Conservation (phyloP, 495 filamentous ascomycete genomes). For the Lichenothelia convexa region DNA sequence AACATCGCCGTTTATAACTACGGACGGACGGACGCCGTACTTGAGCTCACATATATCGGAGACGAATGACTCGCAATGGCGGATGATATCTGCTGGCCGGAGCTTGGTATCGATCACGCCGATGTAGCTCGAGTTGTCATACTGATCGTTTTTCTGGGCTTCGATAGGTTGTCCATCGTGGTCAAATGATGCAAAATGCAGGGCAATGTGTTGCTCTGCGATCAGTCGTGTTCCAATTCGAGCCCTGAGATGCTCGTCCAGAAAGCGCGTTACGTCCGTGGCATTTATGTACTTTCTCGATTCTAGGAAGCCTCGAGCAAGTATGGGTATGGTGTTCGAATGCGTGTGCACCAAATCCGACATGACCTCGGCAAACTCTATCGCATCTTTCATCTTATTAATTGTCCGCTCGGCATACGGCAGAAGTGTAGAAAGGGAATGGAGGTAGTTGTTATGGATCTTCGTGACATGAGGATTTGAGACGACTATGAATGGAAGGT, state of each 20-base stretch:
- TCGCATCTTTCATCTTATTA: conserved; percentile 69
- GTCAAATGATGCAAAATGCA: conserved; percentile 68
- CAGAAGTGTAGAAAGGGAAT: conserved; percentile 74
- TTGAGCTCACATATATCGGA: conserved; percentile 91
- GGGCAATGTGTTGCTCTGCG: conserved; percentile 88
- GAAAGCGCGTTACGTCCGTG: conserved; percentile 64
- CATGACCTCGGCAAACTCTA: conserved; percentile 74
- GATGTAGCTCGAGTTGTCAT: conserved; percentile 46
- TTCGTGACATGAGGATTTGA: conserved; percentile 80
- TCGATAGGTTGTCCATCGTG: conserved; percentile 29
- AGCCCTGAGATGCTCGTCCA: conserved; percentile 85
- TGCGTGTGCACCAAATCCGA: conserved; percentile 88
- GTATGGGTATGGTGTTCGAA: conserved; percentile 77
- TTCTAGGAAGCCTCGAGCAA: conserved; percentile 83
- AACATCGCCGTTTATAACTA: conserved; percentile 66
- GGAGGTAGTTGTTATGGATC: conserved; percentile 90
- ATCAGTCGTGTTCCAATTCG: conserved; percentile 87
- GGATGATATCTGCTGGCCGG: conserved; percentile 60
- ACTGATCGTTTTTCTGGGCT: neutral
- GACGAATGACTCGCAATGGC: conserved; percentile 71
- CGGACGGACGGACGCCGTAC: conserved; percentile 71
- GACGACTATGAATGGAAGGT: conserved; percentile 92
- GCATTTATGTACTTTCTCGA: conserved; percentile 72
- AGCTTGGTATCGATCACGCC: conserved; percentile 94
- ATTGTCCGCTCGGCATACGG: conserved; percentile 65